Evolutionary conservation across 2,329 filamentous ascomycete species (phyloP), one percentile per base, ranked within the genome.

Genomic region (Neopestalotiopsis rosae): DNA sequence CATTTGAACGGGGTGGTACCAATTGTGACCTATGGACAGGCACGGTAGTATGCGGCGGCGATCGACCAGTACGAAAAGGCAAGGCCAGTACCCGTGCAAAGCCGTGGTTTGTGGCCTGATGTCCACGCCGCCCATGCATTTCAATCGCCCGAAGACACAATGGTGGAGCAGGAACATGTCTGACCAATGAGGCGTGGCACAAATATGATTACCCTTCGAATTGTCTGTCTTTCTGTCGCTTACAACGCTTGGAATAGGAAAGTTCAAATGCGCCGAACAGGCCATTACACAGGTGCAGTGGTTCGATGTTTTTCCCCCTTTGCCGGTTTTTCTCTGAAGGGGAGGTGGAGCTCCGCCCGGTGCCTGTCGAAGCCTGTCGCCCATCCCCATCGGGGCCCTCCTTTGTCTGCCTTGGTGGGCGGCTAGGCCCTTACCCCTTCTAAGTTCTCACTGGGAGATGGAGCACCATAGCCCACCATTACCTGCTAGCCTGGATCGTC

Each of bases 231-330:
- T 49, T n/a, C 17, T 12, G 59, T 62, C 59, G 59, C 59, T 40
- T 42, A 12, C 59, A 30, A 62, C 59, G 59, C 59, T 40, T 62
- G 59, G 34, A 62, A 38, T 62, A 62, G 59, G 59, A 34, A 62
- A 62, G 59, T 62, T 62, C 59, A 17, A 52, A 62, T 62, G 59
- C 61, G 40, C 4, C 61, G n/a, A 64, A 64, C 38, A 64, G n/a
- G 61, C 38, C 61, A 64, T 64, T 14, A 32, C 30, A 45, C 20
- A 52, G 20, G 61, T 28, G n/a, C 61, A 28, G 61, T 64, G 61
- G 61, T 64, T 64, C 61, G 61, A 64, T 64, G 30, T 62, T 49
- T 64, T 24, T 24, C n/a, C 45, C 45, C 45, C 45, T 52, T 24
- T 52, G 45, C 45, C 17, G n/a, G 9, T n/a, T 17, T 17, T 52